These are phyloP conservation scores for Ophiocordyceps sinensis DNA, from an alignment of 2,329 filamentous ascomycete genomes.

Conservation along the genomic window DNA sequence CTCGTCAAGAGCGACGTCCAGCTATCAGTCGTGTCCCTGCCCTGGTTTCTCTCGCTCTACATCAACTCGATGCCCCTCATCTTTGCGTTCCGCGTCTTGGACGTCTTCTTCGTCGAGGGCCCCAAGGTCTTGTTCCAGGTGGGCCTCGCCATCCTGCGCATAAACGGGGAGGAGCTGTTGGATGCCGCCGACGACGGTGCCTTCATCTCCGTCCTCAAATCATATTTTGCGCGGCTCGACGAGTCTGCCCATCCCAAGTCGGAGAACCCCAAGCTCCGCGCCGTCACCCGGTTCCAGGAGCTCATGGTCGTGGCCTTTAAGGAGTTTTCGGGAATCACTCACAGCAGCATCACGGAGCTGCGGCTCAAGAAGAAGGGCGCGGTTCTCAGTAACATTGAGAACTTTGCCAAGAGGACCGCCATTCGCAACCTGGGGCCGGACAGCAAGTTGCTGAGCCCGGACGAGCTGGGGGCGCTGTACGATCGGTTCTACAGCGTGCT, in stretches of 20 bases:
- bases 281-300: slow-evolving; percentile 92
- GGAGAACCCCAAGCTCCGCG: slow-evolving; percentile 84
- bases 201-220: slow-evolving; percentile 91
- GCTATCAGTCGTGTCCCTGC: slow-evolving; percentile 88
- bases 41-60: slow-evolving; percentile 96
- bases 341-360: slow-evolving; percentile 79
- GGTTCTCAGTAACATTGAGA: slow-evolving; percentile 91
- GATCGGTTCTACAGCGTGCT: slow-evolving; percentile 87
- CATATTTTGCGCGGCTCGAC: slow-evolving; percentile 84
- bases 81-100: slow-evolving; percentile 89
- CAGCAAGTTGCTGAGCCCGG: slow-evolving; percentile 74
- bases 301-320: slow-evolving; percentile 99
- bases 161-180: slow-evolving; percentile 90
- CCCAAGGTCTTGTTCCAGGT: slow-evolving; percentile 97
- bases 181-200: slow-evolving; percentile 90
- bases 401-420: slow-evolving; percentile 89
- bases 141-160: slow-evolving; percentile 86
- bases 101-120: slow-evolving; percentile 96
- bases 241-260: slow-evolving; percentile 93
- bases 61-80: slow-evolving; percentile 99
- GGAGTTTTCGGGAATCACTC: slow-evolving; percentile 90
- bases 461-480: slow-evolving; percentile 81
- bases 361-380: slow-evolving; percentile 86
- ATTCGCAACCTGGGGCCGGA: slow-evolving; percentile 92
- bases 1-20: slow-evolving; percentile 95